phyloP scores from a whole-genome alignment of 2,329 filamentous ascomycete genomes.

The Emergomyces pasteurianus region DNA sequence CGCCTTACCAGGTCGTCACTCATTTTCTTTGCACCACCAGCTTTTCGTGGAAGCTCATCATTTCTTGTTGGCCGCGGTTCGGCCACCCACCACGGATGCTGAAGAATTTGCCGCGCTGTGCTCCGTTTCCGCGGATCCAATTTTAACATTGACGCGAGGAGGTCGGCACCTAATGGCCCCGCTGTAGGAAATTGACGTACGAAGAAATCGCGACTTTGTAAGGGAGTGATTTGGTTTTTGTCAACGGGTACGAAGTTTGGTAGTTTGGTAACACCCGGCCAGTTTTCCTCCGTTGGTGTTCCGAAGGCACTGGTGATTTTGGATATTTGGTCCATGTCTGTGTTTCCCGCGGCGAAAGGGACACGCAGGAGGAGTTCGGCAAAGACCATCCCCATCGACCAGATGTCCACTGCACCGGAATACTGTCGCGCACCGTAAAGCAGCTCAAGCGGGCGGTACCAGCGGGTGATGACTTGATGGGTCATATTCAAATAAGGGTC shows the following conservation, averaged over 20 bases:
- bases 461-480: constrained; percentile 85
- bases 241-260: constrained; percentile 66
- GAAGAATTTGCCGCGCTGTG: constrained; percentile 63
- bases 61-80: constrained; percentile 75
- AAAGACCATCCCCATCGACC: constrained; percentile 87
- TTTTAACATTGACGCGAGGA: constrained; percentile 72
- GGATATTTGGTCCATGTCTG: constrained; percentile 74
- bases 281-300: constrained; percentile 85
- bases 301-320: constrained; percentile 78
- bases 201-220: constrained; percentile 59
- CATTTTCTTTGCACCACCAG: constrained; percentile 60
- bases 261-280: constrained; percentile 78
- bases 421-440: constrained; percentile 86
- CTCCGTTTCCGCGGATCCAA: constrained; percentile 80
- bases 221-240: constrained; percentile 42
- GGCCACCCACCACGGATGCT: constrained; percentile 74
- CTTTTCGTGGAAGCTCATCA: constrained; percentile 68
- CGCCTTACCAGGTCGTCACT: constrained; percentile 70
- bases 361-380: constrained; percentile 76
- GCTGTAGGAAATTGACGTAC: constrained; percentile 65
- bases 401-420: constrained; percentile 80
- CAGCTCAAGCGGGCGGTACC: constrained; percentile 91
- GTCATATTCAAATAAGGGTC: constrained; percentile 88
- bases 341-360: constrained; percentile 72
- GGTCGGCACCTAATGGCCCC: constrained; percentile 70